A percentile compares a stretch with the other conserved stretches of the same genome.
phyloP scores from a whole-genome alignment of 2,329 filamentous ascomycete species.

The Penicillium fuscoglaucum region DNA sequence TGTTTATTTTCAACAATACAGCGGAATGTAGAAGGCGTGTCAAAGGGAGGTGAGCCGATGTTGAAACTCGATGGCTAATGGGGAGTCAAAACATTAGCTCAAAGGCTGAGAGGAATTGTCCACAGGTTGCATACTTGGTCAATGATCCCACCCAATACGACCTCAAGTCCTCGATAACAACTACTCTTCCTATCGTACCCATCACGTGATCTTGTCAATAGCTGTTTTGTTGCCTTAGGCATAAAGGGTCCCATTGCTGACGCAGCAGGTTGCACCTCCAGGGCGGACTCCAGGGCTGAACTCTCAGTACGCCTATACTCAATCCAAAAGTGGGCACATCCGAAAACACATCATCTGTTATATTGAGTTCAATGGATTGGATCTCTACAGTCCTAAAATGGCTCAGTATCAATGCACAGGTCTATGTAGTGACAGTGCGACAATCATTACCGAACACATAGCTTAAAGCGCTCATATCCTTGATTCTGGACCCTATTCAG shows the following conservation, averaged over 20 bases:
- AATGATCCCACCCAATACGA: neutral
- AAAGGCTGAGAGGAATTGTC: neutral
- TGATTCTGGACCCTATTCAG: neutral
- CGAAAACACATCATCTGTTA: no score
- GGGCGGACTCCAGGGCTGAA: neutral
- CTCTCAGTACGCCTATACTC: neutral
- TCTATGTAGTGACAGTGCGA: neutral
- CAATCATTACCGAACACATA: neutral
- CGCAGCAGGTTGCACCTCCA: neutral
- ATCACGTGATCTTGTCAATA: neutral
- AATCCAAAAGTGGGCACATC: no score
- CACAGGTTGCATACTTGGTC: neutral
- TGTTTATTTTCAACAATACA: constrained; percentile 1
- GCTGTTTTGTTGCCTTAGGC: neutral
- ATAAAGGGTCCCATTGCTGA: neutral
- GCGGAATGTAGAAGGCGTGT: neutral
- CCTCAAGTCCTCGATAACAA: neutral
- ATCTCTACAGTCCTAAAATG: neutral
- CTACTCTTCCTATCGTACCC: neutral
- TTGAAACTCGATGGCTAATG: neutral
- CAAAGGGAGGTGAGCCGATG: neutral
- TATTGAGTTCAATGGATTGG: neutral
- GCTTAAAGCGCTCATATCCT: neutral
- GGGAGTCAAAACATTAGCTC: neutral
- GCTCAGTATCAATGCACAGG: neutral